These are phyloP conservation scores for Farysia itapuensis DNA, from an alignment of 1,284 basidiomycete species.

Conservation along the genomic window DNA sequence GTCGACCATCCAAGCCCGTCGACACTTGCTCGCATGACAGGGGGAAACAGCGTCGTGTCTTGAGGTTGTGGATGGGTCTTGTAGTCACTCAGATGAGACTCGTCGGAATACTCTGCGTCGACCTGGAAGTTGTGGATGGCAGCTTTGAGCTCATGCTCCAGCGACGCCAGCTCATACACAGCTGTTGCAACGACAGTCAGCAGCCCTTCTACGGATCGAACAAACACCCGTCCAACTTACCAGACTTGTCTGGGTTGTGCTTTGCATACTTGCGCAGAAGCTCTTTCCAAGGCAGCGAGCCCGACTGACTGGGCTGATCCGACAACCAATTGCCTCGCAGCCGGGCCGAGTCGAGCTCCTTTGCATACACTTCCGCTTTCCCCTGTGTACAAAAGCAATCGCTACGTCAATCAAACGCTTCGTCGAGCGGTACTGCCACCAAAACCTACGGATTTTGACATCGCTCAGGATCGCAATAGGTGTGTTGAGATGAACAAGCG, in stretches of 20 bases:
- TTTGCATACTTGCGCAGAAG: conserved; percentile 59
- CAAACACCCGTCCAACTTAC: conserved; percentile 14
- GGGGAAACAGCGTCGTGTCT: conserved; percentile 41
- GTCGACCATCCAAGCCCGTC: conserved; percentile 44
- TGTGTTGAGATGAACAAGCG: no score
- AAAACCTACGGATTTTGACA: conserved; percentile 28
- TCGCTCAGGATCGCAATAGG: no score
- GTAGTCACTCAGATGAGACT: conserved; percentile 39
- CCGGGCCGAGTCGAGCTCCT: conserved; percentile 51
- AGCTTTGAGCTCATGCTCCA: conserved; percentile 43
- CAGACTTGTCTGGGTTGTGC: conserved; percentile 52
- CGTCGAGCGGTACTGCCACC: not conserved
- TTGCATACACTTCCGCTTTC: conserved; percentile 49
- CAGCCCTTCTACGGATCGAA: not conserved
- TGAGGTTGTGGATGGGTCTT: conserved; percentile 11
- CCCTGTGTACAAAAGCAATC: conserved; percentile 19
- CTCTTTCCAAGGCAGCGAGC: conserved; percentile 48
- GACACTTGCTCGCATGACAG: conserved; percentile 20
- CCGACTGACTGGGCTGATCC: conserved; percentile 25
- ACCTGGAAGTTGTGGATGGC: conserved; percentile 24
- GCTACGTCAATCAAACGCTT: no score
- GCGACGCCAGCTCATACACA: conserved; percentile 19
- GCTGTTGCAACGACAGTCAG: conserved; percentile 10
- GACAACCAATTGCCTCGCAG: conserved; percentile 49
- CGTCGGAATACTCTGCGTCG: conserved; percentile 39